Conservation (phyloP, 768 basidiomycete genomes). For the Russula sp. region DNA sequence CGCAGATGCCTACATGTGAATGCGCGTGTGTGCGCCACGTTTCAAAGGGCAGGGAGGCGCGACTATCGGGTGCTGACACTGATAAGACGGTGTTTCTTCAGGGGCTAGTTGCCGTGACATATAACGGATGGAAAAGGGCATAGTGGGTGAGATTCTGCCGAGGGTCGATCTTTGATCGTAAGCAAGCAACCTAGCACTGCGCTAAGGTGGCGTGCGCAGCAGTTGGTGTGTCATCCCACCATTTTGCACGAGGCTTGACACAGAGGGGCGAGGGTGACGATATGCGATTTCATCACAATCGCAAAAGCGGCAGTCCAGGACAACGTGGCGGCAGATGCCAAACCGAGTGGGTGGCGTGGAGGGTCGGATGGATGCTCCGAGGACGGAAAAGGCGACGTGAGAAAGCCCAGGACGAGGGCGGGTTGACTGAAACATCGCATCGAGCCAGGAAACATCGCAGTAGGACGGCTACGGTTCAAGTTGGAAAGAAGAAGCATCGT, state of each 20-base stretch:
- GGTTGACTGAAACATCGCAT: too few species aligned
- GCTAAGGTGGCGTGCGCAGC: conserved; percentile 5
- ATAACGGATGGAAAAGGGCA: not conserved
- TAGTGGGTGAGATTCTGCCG: conserved; percentile 1
- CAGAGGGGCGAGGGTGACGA: not conserved
- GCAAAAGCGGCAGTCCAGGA: too few species aligned
- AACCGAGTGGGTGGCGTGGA: not conserved
- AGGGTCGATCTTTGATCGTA: conserved; percentile 13
- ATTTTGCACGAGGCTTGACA: not conserved
- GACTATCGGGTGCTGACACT: not conserved
- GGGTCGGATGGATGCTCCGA: not conserved
- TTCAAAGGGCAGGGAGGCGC: conserved; percentile 10
- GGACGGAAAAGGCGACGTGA: not conserved
- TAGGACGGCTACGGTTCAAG: too few species aligned
- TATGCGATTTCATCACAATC: not conserved
- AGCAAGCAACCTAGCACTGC: not conserved
- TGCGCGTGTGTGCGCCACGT: conserved; percentile 4
- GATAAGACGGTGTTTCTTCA: conserved; percentile 5
- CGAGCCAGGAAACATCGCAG: too few species aligned
- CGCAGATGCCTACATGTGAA: not conserved
- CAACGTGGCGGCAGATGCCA: not conserved
- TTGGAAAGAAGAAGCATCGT: too few species aligned
- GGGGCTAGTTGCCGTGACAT: not conserved
- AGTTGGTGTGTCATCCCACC: not conserved
- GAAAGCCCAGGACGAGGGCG: not conserved